Evolutionary conservation across 108 stramenopile species (phyloP), one percentile per base, ranked within the genome.

Genomic region (Cyclotella distinguenda): DNA sequence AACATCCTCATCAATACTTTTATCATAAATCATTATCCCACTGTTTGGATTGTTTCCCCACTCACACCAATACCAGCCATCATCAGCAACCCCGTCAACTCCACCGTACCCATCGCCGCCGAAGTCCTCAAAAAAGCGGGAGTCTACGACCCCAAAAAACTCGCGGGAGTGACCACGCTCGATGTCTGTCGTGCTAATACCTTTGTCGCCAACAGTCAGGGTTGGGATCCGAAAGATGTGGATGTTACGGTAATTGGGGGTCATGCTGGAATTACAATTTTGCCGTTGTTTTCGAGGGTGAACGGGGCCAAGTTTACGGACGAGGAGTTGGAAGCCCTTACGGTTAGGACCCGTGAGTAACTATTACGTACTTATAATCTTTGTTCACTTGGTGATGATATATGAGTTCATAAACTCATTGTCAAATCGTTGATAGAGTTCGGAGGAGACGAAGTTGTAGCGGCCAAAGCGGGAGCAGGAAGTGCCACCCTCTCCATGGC

Each of bases 11-110:
- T 34, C 33, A 31, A 44, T 32, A 34, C 35, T 49, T 50, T 19
- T 53, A 21, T 7, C 2, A 15, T 30, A 28, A 12, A 12, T 26
- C 34, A 13, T 35, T 22, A 18, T n/a, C n/a, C n/a, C n/a, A n/a
- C n/a, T n/a, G n/a, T n/a, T n/a, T n/a, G n/a, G n/a, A n/a, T n/a
- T n/a, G n/a, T n/a, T n/a, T n/a, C n/a, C n/a, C n/a, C n/a, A n/a
- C n/a, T n/a, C n/a, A n/a, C n/a, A n/a, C n/a, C n/a, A n/a, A n/a
- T 4, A 33, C 54, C n/a, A 72, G 94, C 96, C 70, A 96, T 99
- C 83, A 98, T 99, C 75, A 87, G 88, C 77, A 99, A 99, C 86
- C 99, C 99, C 16, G 99, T 99, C 81, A 99, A 99, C 85, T 94
- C 92, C 19, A 99, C 98, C 33, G 99, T 99, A 25, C 99, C 99